A percentile compares a stretch with the other conserved stretches of the same genome.
phyloP scores from a whole-genome alignment of 768 basidiomycete species.

The Ephemerocybe angulata region DNA sequence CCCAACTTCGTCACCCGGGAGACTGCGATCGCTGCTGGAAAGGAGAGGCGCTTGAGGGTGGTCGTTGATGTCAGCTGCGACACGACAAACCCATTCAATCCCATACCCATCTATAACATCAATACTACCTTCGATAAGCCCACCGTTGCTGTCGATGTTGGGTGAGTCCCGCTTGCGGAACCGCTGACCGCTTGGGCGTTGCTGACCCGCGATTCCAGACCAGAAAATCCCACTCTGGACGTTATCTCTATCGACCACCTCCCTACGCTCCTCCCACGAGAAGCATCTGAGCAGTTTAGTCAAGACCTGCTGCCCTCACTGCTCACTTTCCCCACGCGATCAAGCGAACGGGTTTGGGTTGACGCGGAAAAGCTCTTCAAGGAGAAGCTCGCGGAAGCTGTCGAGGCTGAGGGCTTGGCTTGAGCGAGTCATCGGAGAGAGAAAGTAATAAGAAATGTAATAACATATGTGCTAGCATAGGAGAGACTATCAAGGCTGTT shows the following conservation, averaged over 20 bases:
- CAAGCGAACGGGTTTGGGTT: slow-evolving; percentile 74
- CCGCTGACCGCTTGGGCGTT: slow-evolving; percentile 3
- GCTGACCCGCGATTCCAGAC: slow-evolving; percentile 33
- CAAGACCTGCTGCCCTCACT: slow-evolving; percentile 81
- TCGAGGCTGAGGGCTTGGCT: slow-evolving; percentile 32
- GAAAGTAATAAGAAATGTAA: neutral
- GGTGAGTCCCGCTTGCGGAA: slow-evolving; percentile 44
- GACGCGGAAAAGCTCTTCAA: slow-evolving; percentile 83
- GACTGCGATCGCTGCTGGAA: slow-evolving; percentile 69
- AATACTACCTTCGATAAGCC: slow-evolving; percentile 94
- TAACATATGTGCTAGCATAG: slow-evolving; percentile 16
- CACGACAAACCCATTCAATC: slow-evolving; percentile 97
- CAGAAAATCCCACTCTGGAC: slow-evolving; percentile 64
- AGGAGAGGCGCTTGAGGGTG: slow-evolving; percentile 62
- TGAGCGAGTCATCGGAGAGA: slow-evolving; percentile 4
- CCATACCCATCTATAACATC: slow-evolving; percentile 89
- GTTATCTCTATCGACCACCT: slow-evolving; percentile 97
- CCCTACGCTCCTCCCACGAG: slow-evolving; percentile 90
- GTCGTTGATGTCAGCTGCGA: slow-evolving; percentile 99
- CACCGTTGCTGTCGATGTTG: slow-evolving; percentile 81
- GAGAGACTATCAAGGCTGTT: neutral
- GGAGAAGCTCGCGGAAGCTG: slow-evolving; percentile 47
- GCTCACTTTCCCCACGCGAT: slow-evolving; percentile 69
- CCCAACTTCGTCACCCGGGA: slow-evolving; percentile 78
- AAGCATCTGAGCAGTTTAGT: slow-evolving; percentile 97